Evolutionary conservation across 2,329 filamentous ascomycete species (phyloP), one percentile per base, ranked within the genome.

Genomic region (Aspergillus alliaceus): DNA sequence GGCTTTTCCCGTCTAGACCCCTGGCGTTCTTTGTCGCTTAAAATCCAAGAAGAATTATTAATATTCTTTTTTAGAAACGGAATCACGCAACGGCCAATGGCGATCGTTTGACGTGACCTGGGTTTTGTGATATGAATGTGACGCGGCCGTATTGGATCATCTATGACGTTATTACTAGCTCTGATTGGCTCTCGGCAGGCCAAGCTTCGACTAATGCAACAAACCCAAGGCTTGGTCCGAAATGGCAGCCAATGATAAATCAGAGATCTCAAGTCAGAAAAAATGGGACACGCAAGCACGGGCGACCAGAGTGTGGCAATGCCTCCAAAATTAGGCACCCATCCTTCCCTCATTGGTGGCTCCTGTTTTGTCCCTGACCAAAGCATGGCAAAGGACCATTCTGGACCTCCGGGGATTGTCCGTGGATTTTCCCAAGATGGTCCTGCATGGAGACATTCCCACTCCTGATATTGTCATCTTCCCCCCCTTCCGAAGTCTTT

Each of bases 181-280:
- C 8, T 48, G 11, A 58, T 54, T 63, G 62, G 61, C 4, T 11
- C 4, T 4, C 3, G 4, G 3, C 12, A 4, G 14, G 63, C 59
- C 63, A 65, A 65, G 63, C 63, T 65, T 65, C 35, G 39, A 54
- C 61, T 62, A 64, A 60, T 60, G 58, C 59, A 57, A 58, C 53
- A 49, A 53, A 40, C 40, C 31, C 56, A 53, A 58, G 58, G 56
- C 60, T 63, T 61, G 58, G 57, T 52, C 37, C 20, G 8, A 12
- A 6, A 15, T 24, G 14, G 7, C 6, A 6, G 5, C 59, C 59
- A 61, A 64, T 61, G 14, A 49, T 4, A 11, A 27, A 4, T 4
- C 2, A 4, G 7, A 12, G 3, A 2, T 14, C 22, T 6, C 25
- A 14, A 5, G 11, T 20, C 9, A 27, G 15, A 53, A 53, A 50